Evolutionary conservation across 2,329 filamentous ascomycete genomes (phyloP).

Genomic region (Pseudocercospora vitis): DNA sequence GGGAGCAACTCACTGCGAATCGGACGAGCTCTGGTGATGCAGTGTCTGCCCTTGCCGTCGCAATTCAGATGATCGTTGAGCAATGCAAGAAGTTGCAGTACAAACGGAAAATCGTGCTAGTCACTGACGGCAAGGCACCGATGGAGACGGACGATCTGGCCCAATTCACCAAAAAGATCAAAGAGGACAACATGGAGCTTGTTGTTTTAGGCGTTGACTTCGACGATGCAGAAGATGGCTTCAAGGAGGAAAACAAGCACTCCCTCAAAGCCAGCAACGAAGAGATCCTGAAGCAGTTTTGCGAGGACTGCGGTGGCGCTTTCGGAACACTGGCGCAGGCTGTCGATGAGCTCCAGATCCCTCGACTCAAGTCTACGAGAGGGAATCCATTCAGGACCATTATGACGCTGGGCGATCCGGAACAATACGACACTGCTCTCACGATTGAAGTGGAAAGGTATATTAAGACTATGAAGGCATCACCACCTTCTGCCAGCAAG

Average conservation of each 20-base stretch:
- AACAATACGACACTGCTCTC: slow-evolving; percentile 71
- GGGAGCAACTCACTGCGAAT: slow-evolving; percentile 65
- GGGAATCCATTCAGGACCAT: slow-evolving; percentile 76
- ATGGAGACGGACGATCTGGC: slow-evolving; percentile 72
- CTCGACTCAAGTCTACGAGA: slow-evolving; percentile 71
- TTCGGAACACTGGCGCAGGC: slow-evolving; percentile 87
- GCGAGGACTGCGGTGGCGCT: slow-evolving; percentile 67
- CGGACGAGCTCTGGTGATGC: slow-evolving; percentile 70
- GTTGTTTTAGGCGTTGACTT: slow-evolving; percentile 87
- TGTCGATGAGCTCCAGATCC: slow-evolving; percentile 73
- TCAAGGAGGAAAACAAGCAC: slow-evolving; percentile 87
- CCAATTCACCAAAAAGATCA: slow-evolving; percentile 71
- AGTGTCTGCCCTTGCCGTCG: slow-evolving; percentile 82
- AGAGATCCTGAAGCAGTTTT: slow-evolving; percentile 61
- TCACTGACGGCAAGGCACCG: slow-evolving; percentile 75
- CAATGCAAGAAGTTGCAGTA: slow-evolving; percentile 82
- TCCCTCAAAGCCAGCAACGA: slow-evolving; percentile 74
- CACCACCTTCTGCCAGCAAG: slow-evolving; percentile 71
- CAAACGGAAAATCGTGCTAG: slow-evolving; percentile 74
- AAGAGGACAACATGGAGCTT: slow-evolving; percentile 73
- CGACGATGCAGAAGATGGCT: slow-evolving; percentile 83
- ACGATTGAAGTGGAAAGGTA: slow-evolving; percentile 88
- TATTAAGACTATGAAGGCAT: slow-evolving; percentile 77
- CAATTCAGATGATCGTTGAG: slow-evolving; percentile 78
- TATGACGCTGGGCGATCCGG: slow-evolving; percentile 75